These are phyloP conservation scores for Hypoxylon lienhwacheense DNA, from an alignment of 495 filamentous ascomycete genomes.

Conservation along the genomic window DNA sequence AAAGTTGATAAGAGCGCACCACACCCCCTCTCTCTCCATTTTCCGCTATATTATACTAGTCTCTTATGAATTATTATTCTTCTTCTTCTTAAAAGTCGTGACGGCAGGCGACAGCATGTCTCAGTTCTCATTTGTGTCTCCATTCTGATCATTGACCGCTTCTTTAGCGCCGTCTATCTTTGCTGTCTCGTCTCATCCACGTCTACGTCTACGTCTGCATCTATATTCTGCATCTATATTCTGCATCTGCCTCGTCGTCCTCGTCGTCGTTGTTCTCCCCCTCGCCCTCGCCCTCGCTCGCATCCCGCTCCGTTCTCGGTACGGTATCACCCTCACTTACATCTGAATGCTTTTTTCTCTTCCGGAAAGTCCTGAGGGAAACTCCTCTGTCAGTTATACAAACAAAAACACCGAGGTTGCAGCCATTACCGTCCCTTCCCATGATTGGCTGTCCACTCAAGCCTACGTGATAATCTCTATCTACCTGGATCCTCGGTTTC, in stretches of 20 bases:
- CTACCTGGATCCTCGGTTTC: constrained; percentile 14
- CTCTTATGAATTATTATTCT: constrained; percentile 11
- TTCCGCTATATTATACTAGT: constrained; percentile 23
- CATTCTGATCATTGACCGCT: constrained; percentile 27
- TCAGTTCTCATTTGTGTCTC: constrained; percentile 24
- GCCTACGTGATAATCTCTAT: constrained; percentile 30
- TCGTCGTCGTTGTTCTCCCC: neutral
- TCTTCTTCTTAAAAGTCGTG: constrained; percentile 36
- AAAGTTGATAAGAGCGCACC: constrained; percentile 37
- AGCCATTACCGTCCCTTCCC: constrained; percentile 15
- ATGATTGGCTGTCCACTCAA: constrained; percentile 29
- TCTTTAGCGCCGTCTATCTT: constrained; percentile 7
- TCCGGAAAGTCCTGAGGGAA: constrained; percentile 20
- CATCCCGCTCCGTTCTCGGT: constrained; percentile 5
- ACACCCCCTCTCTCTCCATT: constrained; percentile 31
- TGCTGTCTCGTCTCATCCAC: constrained; percentile 4
- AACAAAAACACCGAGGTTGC: constrained; percentile 28
- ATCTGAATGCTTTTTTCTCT: constrained; percentile 21
- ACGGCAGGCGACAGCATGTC: constrained; percentile 29
- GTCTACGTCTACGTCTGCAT: constrained; percentile 5
- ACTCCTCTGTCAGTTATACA: constrained; percentile 24
- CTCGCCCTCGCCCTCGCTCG: neutral
- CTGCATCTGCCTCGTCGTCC: neutral
- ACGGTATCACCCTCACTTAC: constrained; percentile 11
- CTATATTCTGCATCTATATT: too few species aligned